Percentiles rank a stretch among this genome's conserved stretches.
Evolutionary conservation across 2,329 filamentous ascomycete genomes (phyloP).

Genomic region (Chaetomium strumarium): DNA sequence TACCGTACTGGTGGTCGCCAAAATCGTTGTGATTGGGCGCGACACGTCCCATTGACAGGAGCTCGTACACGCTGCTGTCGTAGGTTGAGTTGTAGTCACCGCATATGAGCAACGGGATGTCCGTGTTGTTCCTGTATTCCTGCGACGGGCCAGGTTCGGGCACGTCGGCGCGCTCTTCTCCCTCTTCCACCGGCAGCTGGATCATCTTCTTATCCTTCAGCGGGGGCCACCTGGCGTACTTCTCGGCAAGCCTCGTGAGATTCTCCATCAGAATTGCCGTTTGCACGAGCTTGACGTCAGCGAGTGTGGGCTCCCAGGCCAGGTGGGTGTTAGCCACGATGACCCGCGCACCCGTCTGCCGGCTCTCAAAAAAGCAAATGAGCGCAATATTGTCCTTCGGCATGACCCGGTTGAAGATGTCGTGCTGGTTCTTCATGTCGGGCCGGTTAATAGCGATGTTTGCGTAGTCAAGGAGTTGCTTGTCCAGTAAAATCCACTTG

Average conservation of each 20-base stretch:
- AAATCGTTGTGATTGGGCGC: constrained; percentile 76
- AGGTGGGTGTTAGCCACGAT: constrained; percentile 93
- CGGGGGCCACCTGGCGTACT: constrained; percentile 72
- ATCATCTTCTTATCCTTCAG: constrained; percentile 73
- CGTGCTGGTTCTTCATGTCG: constrained; percentile 95
- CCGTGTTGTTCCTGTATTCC: constrained; percentile 77
- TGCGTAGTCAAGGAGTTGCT: constrained; percentile 87
- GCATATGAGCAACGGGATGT: constrained; percentile 86
- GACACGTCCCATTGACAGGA: constrained; percentile 76
- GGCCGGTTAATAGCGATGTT: constrained; percentile 88
- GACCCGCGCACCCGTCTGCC: constrained; percentile 79
- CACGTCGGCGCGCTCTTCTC: constrained; percentile 44
- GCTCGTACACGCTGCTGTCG: constrained; percentile 84
- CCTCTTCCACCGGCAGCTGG: constrained; percentile 39
- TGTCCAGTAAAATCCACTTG: constrained; percentile 91
- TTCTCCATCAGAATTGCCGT: constrained; percentile 93
- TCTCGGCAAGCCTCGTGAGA: constrained; percentile 77
- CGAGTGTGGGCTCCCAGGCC: constrained; percentile 86
- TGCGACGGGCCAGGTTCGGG: constrained; percentile 71
- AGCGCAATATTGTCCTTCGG: constrained; percentile 96
- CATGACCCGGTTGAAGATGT: constrained; percentile 98
- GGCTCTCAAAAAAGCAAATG: constrained; percentile 87
- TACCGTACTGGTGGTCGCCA: constrained; percentile 77
- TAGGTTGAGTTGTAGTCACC: constrained; percentile 93
- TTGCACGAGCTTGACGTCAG: constrained; percentile 95